Evolutionary conservation across 2,329 filamentous ascomycete species (phyloP).

Genomic region (Dryadomyces quercus-mongolicae): DNA sequence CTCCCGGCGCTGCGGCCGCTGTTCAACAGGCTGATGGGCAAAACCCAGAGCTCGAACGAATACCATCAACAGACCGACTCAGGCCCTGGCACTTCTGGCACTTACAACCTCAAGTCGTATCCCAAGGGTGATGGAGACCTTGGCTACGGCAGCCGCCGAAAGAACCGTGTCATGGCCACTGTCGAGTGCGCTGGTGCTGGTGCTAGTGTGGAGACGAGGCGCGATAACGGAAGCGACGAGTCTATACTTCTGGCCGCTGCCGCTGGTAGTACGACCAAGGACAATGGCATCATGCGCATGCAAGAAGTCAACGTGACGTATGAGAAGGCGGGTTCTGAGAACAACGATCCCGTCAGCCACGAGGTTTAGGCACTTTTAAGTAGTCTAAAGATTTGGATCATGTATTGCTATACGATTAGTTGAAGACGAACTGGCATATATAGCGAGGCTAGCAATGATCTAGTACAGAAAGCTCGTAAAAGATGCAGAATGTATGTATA

Average conservation of each 20-base stretch:
- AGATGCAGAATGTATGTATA: too few relatives aligned
- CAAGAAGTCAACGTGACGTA: not conserved
- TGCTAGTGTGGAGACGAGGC: not conserved
- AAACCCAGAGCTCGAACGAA: not conserved
- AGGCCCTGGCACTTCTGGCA: not conserved
- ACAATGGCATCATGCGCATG: not conserved
- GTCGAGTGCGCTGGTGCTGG: not conserved
- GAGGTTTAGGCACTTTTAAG: not conserved
- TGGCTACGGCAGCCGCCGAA: not conserved
- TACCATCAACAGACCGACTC: not conserved
- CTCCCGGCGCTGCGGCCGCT: not conserved
- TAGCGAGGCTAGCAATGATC: too few relatives aligned
- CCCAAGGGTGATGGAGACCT: not conserved
- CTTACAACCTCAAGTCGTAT: not conserved
- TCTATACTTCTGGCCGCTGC: not conserved
- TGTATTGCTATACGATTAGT: too few relatives aligned
- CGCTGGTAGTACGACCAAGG: not conserved
- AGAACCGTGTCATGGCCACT: not conserved
- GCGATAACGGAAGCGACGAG: not conserved
- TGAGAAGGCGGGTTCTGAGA: not conserved
- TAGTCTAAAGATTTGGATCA: too few relatives aligned
- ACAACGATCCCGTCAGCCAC: not conserved
- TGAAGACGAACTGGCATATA: too few relatives aligned
- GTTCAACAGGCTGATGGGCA: not conserved
- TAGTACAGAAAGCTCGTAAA: too few relatives aligned